Evolutionary conservation across 371 early-diverging fungal genomes (phyloP), one percentile per base, ranked within the genome.

Genomic region (Mucor racemosus): DNA sequence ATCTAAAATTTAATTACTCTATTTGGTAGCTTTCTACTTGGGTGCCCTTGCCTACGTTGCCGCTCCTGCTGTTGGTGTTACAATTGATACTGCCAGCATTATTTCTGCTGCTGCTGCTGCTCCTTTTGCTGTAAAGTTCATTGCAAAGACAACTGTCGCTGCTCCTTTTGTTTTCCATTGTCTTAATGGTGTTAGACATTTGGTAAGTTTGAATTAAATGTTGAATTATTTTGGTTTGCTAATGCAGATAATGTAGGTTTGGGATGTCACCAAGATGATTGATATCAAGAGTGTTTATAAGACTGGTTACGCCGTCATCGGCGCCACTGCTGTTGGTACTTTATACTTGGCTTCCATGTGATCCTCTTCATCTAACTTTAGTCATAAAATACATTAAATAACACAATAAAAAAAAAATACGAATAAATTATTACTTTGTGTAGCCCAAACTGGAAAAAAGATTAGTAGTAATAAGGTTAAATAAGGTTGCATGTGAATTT

Each of bases 151-250:
- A 44, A 71, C 84, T 42, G 40, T 95, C 59, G 90, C 92, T 44
- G 68, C 76, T 62, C 92, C 95, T 34, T 88, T 93, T 72, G 87
- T 89, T 64, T 98, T 84, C 89, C 97, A 98, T 83, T 71, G 86
- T 48, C 84, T 93, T 71, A 94, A 92, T 78, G 97, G 97, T 61
- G 69, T 97, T 59, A 89, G 97, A 67, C 96, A 95, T 76, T 87
- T 97, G 93, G 89, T 71, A 70, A 76, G 63, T 42, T 55, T 19
- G 26, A 26, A 26, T 26, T 57, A 15, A 36, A 39, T 26, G n/a
- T 14, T 21, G 50, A n/a, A 21, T 38, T 5, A 44, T 44, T 17
- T 44, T 15, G 4, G 44, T 44, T 17, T 44, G 17, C 15, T 44
- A 8, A 44, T 50, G 50, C 50, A 19, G 13, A 38, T 55, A 17